phyloP scores from a whole-genome alignment of 140 eudicot species.

The Oenanthe javanica region DNA sequence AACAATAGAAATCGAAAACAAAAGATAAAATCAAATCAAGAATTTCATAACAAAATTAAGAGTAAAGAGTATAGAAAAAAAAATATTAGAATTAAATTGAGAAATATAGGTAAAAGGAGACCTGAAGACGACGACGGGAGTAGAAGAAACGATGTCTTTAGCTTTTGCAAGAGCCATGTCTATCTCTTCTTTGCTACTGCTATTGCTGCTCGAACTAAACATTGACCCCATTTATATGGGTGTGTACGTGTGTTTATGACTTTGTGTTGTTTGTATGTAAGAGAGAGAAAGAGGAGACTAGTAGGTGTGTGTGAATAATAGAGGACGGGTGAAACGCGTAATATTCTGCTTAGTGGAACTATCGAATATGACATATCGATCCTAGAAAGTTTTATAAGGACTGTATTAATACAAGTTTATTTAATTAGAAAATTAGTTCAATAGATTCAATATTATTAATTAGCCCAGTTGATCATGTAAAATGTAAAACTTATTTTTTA shows the following conservation, averaged over 20 bases:
- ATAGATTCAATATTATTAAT: too few relatives aligned
- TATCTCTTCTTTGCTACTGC: conserved; percentile 27
- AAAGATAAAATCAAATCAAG: too few relatives aligned
- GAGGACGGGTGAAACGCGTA: conserved; percentile 18
- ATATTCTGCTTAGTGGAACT: conserved; percentile 26
- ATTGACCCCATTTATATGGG: conserved; percentile 42
- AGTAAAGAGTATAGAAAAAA: neutral
- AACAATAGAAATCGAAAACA: neutral
- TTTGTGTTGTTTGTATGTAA: neutral
- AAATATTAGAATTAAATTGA: neutral
- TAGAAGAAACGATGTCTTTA: conserved; percentile 43
- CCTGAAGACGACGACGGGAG: conserved; percentile 82
- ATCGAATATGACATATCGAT: neutral
- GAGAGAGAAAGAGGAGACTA: too few relatives aligned
- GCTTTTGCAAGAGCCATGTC: conserved; percentile 74
- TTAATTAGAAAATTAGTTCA: too few relatives aligned
- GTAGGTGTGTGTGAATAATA: too few relatives aligned
- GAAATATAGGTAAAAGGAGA: conserved; percentile 14
- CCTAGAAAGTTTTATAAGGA: too few relatives aligned
- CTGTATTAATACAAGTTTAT: too few relatives aligned
- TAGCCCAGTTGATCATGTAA: too few relatives aligned
- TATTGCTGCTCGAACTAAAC: conserved; percentile 28
- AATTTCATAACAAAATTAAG: neutral
- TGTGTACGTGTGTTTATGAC: neutral
- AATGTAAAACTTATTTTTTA: too few relatives aligned